Evolutionary conservation across 345 rosid genomes (phyloP).

Genomic region (Moricandia arvensis): DNA sequence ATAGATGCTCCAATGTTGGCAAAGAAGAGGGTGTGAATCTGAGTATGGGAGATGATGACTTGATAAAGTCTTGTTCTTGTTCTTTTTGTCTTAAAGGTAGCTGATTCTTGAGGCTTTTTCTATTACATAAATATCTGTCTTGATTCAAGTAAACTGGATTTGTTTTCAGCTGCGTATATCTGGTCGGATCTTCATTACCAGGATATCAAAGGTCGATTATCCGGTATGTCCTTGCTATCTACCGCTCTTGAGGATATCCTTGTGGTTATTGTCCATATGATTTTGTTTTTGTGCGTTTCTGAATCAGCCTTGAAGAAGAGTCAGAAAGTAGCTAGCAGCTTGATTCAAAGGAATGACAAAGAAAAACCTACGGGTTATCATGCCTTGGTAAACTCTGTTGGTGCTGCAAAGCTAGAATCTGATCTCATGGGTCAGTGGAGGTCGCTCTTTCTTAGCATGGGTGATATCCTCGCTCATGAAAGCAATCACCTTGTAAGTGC

Average conservation of each 20-base stretch:
- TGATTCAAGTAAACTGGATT: conserved; percentile 4
- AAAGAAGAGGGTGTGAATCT: neutral
- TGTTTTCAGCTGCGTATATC: conserved; percentile 73
- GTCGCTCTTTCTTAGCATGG: conserved; percentile 83
- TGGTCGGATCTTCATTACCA: conserved; percentile 94
- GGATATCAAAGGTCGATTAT: conserved; percentile 75
- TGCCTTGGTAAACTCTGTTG: neutral
- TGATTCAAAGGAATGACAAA: conserved; percentile 50
- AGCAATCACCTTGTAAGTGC: conserved; percentile 65
- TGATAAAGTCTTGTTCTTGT: conserved; percentile 68
- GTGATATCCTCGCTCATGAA: conserved; percentile 59
- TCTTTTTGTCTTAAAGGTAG: conserved; percentile 86
- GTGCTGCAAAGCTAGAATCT: conserved; percentile 44
- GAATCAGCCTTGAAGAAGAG: conserved; percentile 56
- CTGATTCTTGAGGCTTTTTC: neutral
- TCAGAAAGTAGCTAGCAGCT: conserved; percentile 63
- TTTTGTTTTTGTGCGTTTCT: neutral
- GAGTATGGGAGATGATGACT: conserved; percentile 47
- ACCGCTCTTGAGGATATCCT: neutral
- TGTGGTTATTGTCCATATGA: neutral
- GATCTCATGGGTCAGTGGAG: conserved; percentile 50
- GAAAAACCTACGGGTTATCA: conserved; percentile 46
- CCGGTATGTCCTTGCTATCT: conserved; percentile 44
- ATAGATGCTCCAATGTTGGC: conserved; percentile 40
- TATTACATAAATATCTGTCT: neutral